Base-by-base conservation (phyloP, 2,329 filamentous ascomycete species). In the Blumeria hordei region DNA sequence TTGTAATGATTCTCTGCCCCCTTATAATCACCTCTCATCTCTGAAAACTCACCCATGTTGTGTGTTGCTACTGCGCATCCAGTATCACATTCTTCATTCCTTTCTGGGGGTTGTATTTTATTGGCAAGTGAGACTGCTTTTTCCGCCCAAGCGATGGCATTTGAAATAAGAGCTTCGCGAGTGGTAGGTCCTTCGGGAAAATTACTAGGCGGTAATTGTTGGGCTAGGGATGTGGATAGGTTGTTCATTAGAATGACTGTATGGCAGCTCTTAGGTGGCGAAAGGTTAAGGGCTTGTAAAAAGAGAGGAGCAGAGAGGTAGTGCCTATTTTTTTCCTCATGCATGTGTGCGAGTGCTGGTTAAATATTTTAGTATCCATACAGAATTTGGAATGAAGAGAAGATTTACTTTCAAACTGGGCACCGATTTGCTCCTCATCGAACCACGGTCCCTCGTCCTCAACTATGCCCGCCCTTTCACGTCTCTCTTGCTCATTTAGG, bases 241-340 rank as follows among this genome's bases (percentile, higher is more conserved):
- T 90, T 90, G 70, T 88, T 88, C 85, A 90, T 93, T 64, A 95
- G 72, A 12, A 88, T 74, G 33, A 86, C 83, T 53, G 83, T 80
- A 65, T 94, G 88, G 65, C 88, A 95, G 34, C 72, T 75, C 28
- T 70, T 72, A 1, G 69, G 69, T 3, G 78, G 74, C 65, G 78
- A 81, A 49, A 92, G 69, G 16, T 80, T 75, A 36, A 94, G 72
- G 6, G 88, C 86, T 64, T 93, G 87, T 62, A 95, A 78, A 66
- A 88, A 94, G 34, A 95, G 73, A 3, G 88, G 88, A 21, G 88
- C 76, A 6, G 88, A 83, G 1, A 95, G 78, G 60, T 90, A 85
- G 63, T 87, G 82, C 61, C 85, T 78, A 47, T 81, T 77, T 61
- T 78, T 79, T 52, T 75, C 73, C 63, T 85, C 79, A 67, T 94